Evolutionary conservation across 2,329 filamentous ascomycete species (phyloP).

Genomic region (Sclerotinia sclerotiorum): DNA sequence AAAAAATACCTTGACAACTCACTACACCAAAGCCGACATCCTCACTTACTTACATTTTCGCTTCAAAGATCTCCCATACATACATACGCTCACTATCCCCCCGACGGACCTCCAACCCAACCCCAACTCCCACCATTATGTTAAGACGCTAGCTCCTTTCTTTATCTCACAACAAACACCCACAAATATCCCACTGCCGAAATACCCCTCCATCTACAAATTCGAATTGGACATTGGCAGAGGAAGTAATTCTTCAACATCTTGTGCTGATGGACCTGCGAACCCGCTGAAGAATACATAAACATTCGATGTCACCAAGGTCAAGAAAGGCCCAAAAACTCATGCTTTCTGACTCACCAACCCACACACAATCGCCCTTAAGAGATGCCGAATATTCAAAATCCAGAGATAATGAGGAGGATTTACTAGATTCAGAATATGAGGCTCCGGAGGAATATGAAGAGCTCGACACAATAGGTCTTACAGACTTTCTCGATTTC

Average conservation of each 20-base stretch:
- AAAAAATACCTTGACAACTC: neutral
- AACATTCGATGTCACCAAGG: constrained; percentile 7
- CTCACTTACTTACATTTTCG: neutral
- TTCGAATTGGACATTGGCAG: constrained; percentile 2
- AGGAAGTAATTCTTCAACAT: neutral
- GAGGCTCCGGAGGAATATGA: constrained; percentile 1
- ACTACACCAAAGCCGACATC: neutral
- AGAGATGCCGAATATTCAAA: constrained; percentile 1
- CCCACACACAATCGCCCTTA: constrained; percentile 4
- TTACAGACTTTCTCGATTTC: constrained; percentile 64
- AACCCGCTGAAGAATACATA: constrained; percentile 6
- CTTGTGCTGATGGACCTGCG: constrained; percentile 8
- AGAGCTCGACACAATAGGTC: constrained; percentile 15
- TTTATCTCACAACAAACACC: neutral
- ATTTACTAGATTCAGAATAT: neutral
- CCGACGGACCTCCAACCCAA: constrained; percentile 6
- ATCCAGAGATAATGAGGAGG: constrained; percentile 17
- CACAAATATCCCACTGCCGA: constrained; percentile 4
- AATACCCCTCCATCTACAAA: neutral
- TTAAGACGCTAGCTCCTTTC: constrained; percentile 5
- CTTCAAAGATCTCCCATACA: constrained; percentile 19
- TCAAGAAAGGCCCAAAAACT: constrained; percentile 22
- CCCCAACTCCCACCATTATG: neutral
- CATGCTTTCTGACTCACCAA: constrained; percentile 19
- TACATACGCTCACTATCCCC: neutral